Evolutionary conservation across 1,284 basidiomycete genomes (phyloP).

Genomic region (Crucibulum parvulum): DNA sequence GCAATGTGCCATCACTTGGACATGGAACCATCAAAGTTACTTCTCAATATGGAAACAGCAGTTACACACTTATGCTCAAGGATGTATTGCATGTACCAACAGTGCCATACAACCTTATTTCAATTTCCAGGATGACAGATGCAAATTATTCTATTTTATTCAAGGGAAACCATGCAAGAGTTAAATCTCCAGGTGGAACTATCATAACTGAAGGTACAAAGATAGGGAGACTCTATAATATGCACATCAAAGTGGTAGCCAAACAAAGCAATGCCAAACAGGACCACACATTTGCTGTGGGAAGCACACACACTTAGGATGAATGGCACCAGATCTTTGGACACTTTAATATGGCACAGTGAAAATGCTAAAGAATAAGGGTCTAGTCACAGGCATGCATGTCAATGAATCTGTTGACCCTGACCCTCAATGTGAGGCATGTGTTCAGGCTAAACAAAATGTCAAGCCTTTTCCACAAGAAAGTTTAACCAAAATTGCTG

Average conservation of each 20-base stretch:
- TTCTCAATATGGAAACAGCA: not conserved
- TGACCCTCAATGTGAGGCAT: constrained; percentile 25
- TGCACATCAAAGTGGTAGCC: not conserved
- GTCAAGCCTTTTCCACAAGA: constrained; percentile 21
- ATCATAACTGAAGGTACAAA: not conserved
- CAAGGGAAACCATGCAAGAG: not conserved
- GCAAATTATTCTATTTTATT: not conserved
- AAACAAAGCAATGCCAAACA: not conserved
- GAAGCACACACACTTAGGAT: constrained; percentile 20
- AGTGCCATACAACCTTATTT: not conserved
- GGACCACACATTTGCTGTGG: not conserved
- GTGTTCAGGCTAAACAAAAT: constrained; percentile 33
- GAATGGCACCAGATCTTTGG: constrained; percentile 41
- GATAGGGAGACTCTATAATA: not conserved
- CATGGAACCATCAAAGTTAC: no score
- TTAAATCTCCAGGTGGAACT: not conserved
- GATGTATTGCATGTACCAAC: not conserved
- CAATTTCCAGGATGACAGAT: not conserved
- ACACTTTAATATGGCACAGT: constrained; percentile 28
- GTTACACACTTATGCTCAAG: not conserved
- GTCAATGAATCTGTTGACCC: constrained; percentile 11
- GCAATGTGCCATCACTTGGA: no score
- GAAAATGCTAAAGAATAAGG: constrained; percentile 20
- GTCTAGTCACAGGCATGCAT: constrained; percentile 33
- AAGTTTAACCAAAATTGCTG: constrained; percentile 8